Percentiles rank a stretch among this genome's conserved stretches.
These are phyloP conservation scores for Penicillium paneum DNA, from an alignment of 2,329 filamentous ascomycete genomes.

Conservation along the genomic window DNA sequence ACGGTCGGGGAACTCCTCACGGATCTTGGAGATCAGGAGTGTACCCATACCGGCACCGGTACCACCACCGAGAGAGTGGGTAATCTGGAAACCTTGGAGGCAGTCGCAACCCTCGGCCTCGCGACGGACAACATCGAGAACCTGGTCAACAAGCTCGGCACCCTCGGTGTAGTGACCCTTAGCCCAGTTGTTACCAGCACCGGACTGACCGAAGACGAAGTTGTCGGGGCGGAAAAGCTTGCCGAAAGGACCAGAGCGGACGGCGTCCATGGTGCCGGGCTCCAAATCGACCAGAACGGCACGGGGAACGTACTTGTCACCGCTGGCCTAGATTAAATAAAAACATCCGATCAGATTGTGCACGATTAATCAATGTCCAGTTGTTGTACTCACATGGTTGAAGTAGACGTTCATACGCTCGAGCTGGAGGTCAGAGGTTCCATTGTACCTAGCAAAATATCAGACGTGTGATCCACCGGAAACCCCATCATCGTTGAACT, in stretches of 20 bases:
- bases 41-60: slow-evolving; percentile 99
- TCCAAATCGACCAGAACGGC: slow-evolving; percentile 99
- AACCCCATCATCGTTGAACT: neutral
- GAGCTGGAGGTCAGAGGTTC: slow-evolving; percentile 96
- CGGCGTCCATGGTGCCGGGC: slow-evolving; percentile 99
- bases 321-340: slow-evolving; percentile 65
- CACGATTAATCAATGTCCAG: neutral
- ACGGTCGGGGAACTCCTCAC: slow-evolving; percentile 99
- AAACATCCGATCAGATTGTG: neutral
- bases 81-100: slow-evolving; percentile 99
- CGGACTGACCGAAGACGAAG: slow-evolving; percentile 99
- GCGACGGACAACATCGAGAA: slow-evolving; percentile 96
- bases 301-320: slow-evolving; percentile 99
- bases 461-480: slow-evolving; percentile 20
- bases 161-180: slow-evolving; percentile 99
- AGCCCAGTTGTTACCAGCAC: slow-evolving; percentile 99
- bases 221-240: slow-evolving; percentile 99
- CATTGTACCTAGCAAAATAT: slow-evolving; percentile 71
- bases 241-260: slow-evolving; percentile 95
- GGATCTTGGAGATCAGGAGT: slow-evolving; percentile 99
- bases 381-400: slow-evolving; percentile 66
- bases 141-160: slow-evolving; percentile 97
- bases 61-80: slow-evolving; percentile 99
- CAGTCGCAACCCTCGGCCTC: slow-evolving; percentile 99
- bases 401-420: slow-evolving; percentile 99